These are phyloP conservation scores for Nakazawaea anatomiae DNA, from an alignment of 805 yeast genomes.

Conservation along the genomic window DNA sequence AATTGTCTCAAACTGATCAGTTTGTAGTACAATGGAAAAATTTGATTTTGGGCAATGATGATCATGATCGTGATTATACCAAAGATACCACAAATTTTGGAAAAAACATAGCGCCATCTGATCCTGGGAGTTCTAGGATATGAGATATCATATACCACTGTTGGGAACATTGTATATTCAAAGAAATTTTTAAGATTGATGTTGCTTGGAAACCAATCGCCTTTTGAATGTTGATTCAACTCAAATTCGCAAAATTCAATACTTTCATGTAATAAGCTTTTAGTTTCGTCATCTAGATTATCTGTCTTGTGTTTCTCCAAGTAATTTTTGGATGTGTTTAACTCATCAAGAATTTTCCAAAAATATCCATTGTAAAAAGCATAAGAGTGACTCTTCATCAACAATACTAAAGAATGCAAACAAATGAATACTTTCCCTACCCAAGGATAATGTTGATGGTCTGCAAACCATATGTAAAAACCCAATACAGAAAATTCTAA, in stretches of 20 bases:
- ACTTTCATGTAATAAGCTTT: slow-evolving; percentile 36
- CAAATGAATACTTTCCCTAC: slow-evolving; percentile 81
- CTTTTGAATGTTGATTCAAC: slow-evolving; percentile 28
- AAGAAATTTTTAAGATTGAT: slow-evolving; percentile 63
- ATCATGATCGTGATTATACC: slow-evolving; percentile 86
- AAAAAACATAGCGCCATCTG: slow-evolving; percentile 61
- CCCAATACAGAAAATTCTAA: slow-evolving; percentile 50
- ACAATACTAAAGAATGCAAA: slow-evolving; percentile 75
- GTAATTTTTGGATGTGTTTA: slow-evolving; percentile 40
- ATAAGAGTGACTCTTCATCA: slow-evolving; percentile 96
- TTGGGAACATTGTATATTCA: slow-evolving; percentile 82
- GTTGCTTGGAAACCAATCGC: slow-evolving; percentile 72
- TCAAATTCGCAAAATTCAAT: slow-evolving; percentile 70
- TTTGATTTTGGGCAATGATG: slow-evolving; percentile 62
- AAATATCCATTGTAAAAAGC: slow-evolving; percentile 89
- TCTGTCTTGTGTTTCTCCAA: slow-evolving; percentile 33
- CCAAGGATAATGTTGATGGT: slow-evolving; percentile 68
- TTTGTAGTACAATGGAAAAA: slow-evolving; percentile 67
- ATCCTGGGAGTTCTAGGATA: slow-evolving; percentile 72
- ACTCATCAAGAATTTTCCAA: slow-evolving; percentile 57
- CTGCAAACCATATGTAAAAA: slow-evolving; percentile 53
- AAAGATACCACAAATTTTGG: slow-evolving; percentile 73
- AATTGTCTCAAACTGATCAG: slow-evolving; percentile 49
- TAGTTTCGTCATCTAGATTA: slow-evolving; percentile 23
- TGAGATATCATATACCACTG: slow-evolving; percentile 75